phyloP scores from a whole-genome alignment of 768 basidiomycete species.

The Tylopilus vinaceipallidus region DNA sequence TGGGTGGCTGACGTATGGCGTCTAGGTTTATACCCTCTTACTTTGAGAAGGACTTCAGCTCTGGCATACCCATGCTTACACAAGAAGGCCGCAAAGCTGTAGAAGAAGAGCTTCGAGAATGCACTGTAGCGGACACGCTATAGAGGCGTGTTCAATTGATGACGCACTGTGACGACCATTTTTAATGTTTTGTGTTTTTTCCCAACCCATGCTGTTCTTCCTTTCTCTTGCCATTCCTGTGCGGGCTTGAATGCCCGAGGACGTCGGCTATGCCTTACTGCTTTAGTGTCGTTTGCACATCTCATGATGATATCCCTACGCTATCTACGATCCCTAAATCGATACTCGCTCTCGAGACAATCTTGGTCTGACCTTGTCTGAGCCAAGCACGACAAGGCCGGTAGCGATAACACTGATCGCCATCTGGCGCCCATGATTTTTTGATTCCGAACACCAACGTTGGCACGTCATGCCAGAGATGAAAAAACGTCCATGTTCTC shows the following conservation, averaged over 20 bases:
- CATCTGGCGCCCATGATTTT: not conserved
- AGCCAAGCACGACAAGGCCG: not conserved
- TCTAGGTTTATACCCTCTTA: conserved; percentile 69
- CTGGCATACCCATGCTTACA: conserved; percentile 69
- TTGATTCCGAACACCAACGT: not conserved
- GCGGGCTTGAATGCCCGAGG: conserved; percentile 7
- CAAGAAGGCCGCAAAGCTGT: conserved; percentile 67
- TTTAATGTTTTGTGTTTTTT: not conserved
- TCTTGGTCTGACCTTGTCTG: not conserved
- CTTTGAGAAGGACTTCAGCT: conserved; percentile 67
- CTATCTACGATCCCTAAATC: conserved; percentile 19
- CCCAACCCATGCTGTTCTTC: conserved; percentile 3
- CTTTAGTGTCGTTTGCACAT: conserved; percentile 15
- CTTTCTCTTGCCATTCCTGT: conserved; percentile 4
- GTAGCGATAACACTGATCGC: not conserved
- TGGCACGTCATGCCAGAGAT: not conserved
- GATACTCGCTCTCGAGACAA: not conserved
- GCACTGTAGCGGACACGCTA: conserved; percentile 9
- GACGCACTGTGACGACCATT: conserved; percentile 6
- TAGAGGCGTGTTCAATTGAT: conserved; percentile 9
- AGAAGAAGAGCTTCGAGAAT: conserved; percentile 59
- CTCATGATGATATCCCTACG: conserved; percentile 29
- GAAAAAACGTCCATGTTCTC: too few relatives aligned
- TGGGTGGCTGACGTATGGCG: not conserved
- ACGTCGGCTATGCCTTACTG: not conserved